Base-by-base conservation (phyloP, 495 filamentous ascomycete species). In the Tuber calosporum region DNA sequence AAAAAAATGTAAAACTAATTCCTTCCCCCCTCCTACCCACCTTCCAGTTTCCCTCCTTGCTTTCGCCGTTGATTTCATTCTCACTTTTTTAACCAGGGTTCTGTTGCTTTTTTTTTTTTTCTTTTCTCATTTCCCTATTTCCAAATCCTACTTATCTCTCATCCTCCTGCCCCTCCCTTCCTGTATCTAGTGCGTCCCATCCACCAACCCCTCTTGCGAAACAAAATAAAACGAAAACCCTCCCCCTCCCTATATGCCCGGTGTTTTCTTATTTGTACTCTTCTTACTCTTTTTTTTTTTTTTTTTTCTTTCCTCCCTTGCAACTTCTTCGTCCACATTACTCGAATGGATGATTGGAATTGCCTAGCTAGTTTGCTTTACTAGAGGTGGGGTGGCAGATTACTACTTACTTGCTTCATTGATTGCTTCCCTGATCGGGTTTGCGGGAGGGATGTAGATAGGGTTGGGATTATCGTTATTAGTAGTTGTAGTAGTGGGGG, bases 361-460 rank as follows among this genome's bases (percentile, higher is more conserved):
- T 22, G 22, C 22, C 7, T 53, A 2, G 2, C n/a, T 17, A 30
- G 9, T 40, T 66, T 72, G n/a, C 22, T 22, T 36, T n/a, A 38
- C 40, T 41, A 22, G 37, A 2, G 19, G 41, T 40, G 34, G 17
- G 30, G 69, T 48, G 69, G 53, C 9, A 30, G 40, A 48, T 38
- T 74, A 70, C 36, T 36, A 2, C 38, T 74, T 26, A 15, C 37
- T 62, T 3, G 53, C 13, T 67, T 39, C 43, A 13, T 74, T 15
- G 69, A 39, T 30, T 43, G n/a, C n/a, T n/a, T n/a, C n/a, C n/a
- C n/a, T n/a, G 40, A 68, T 70, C 38, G 19, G 67, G 53, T 43
- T 41, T 42, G 41, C 62, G 9, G 42, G 20, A 38, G 20, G 43
- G 45, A 22, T 48, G 45, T 48, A 48, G 6, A 48, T 48, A 48